Conservation (phyloP, 371 early-diverging fungal genomes). For the Apophysomyces trapeziformis region DNA sequence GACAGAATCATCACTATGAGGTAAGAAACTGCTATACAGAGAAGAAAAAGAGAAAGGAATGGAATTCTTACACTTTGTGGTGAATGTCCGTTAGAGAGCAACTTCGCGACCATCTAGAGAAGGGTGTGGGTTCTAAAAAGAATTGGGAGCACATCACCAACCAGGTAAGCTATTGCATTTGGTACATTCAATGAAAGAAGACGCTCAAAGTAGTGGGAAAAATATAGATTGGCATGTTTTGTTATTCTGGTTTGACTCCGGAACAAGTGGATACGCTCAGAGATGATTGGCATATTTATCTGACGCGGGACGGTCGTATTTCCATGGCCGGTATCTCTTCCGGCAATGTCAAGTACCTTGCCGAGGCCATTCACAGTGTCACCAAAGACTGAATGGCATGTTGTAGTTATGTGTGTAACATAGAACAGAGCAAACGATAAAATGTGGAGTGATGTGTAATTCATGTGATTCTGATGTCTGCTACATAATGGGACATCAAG, state of each 20-base stretch:
- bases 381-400: conserved; percentile 57
- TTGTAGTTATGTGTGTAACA: conserved; percentile 1
- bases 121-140: conserved; percentile 72
- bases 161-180: conserved; percentile 44
- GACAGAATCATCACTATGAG: conserved; percentile 96
- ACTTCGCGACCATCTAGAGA: conserved; percentile 78
- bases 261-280: conserved; percentile 84
- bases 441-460: conserved; percentile 11
- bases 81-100: conserved; percentile 25
- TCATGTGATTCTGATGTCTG: conserved; percentile 11
- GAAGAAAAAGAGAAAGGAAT: not conserved
- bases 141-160: conserved; percentile 92
- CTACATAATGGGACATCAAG: not conserved
- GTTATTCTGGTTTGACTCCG: conserved; percentile 90
- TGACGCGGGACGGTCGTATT: conserved; percentile 95
- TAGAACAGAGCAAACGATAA: conserved; percentile 5
- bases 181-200: not conserved
- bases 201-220: not conserved
- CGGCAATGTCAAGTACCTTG: conserved; percentile 91
- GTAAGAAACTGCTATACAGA: not conserved
- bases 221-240: conserved; percentile 93
- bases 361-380: conserved; percentile 91
- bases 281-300: conserved; percentile 87
- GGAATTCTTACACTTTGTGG: not conserved
- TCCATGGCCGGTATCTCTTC: conserved; percentile 94